Evolutionary conservation across 2,329 filamentous ascomycete species (phyloP).

Genomic region (Penicillium sp.): DNA sequence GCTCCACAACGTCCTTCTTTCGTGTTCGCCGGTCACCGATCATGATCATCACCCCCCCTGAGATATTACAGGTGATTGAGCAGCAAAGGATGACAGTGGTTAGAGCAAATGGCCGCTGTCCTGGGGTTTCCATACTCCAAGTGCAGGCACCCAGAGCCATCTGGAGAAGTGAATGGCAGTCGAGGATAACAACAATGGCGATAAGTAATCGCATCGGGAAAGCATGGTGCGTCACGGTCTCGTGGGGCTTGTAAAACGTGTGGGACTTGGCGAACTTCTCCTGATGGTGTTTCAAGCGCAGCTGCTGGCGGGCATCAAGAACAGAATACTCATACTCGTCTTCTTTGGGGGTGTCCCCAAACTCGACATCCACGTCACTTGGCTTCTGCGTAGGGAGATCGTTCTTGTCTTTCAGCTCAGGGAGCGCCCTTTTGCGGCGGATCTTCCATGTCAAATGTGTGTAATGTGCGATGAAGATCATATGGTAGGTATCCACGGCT

Average conservation of each 20-base stretch:
- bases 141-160: conserved; percentile 74
- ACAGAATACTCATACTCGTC: conserved; percentile 58
- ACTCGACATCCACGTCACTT: conserved; percentile 44
- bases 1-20: conserved; percentile 80
- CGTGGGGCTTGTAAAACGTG: conserved; percentile 84
- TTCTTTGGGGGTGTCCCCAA: conserved; percentile 39
- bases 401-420: conserved; percentile 62
- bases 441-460: conserved; percentile 61
- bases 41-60: conserved; percentile 69
- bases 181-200: conserved; percentile 71
- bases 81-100: conserved; percentile 78
- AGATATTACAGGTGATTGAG: conserved; percentile 72
- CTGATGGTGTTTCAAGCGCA: conserved; percentile 69
- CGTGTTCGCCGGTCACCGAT: conserved; percentile 70
- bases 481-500: conserved; percentile 78
- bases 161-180: conserved; percentile 74
- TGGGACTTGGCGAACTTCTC: conserved; percentile 75
- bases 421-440: conserved; percentile 59
- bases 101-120: conserved; percentile 60
- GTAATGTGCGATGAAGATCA: conserved; percentile 75
- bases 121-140: conserved; percentile 69
- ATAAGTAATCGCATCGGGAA: conserved; percentile 72
- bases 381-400: conserved; percentile 55
- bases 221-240: conserved; percentile 74
- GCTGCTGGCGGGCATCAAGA: conserved; percentile 62